Percentiles rank a stretch among this genome's conserved stretches.
Conservation (phyloP, 2,329 filamentous ascomycete genomes). For the Chrysosporium queenslandicum region DNA sequence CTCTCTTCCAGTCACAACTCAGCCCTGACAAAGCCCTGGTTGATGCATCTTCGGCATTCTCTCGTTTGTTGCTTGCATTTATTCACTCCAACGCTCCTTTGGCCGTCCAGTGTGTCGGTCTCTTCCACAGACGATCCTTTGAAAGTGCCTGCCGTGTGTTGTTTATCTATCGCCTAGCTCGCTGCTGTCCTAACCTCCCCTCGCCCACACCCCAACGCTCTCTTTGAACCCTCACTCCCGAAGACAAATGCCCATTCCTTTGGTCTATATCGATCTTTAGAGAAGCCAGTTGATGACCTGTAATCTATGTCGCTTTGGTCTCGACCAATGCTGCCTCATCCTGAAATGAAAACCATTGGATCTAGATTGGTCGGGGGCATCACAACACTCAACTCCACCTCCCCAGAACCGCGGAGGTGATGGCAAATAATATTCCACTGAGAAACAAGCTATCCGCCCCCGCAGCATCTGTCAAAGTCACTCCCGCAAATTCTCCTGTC, state of each 20-base stretch:
- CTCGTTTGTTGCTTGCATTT: neutral
- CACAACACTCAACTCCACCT: conserved; percentile 21
- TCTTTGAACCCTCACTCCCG: neutral
- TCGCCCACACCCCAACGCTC: conserved; percentile 2
- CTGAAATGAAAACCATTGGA: conserved; percentile 23
- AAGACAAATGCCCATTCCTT: neutral
- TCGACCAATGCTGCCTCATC: conserved; percentile 22
- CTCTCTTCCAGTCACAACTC: neutral
- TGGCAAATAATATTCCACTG: conserved; percentile 29
- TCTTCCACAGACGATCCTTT: neutral
- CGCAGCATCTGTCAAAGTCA: conserved; percentile 49
- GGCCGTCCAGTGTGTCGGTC: neutral
- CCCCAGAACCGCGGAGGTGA: conserved; percentile 23
- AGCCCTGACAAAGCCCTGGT: neutral
- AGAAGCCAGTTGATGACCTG: neutral
- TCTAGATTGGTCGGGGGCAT: conserved; percentile 21
- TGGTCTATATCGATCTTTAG: neutral
- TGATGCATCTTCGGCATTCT: neutral
- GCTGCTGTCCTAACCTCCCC: neutral
- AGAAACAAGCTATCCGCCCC: conserved; percentile 30
- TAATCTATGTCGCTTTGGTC: neutral
- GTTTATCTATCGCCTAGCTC: neutral
- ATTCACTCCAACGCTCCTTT: neutral
- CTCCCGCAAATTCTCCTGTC: conserved; percentile 67
- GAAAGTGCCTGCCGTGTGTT: conserved; percentile 1